These are phyloP conservation scores for Fusarium sp. DNA, from an alignment of 2,329 filamentous ascomycete genomes.

Conservation along the genomic window DNA sequence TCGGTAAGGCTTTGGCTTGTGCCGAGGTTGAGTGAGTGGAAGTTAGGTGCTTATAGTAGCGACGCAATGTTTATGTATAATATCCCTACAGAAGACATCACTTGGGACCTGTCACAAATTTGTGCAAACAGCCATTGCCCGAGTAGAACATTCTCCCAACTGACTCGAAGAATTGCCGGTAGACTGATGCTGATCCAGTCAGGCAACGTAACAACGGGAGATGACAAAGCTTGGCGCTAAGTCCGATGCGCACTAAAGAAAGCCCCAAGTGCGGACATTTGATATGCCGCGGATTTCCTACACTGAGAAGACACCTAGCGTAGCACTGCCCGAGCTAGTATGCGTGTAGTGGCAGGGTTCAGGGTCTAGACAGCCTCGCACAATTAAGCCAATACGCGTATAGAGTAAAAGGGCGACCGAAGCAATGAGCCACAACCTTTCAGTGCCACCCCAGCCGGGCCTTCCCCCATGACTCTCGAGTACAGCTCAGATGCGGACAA, in stretches of 20 bases:
- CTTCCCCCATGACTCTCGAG: not conserved
- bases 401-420: not conserved
- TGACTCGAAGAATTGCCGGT: not conserved
- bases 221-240: not conserved
- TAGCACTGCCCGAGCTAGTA: not conserved
- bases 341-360: not conserved
- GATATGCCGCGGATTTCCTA: not conserved
- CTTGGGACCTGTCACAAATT: not conserved
- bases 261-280: not conserved
- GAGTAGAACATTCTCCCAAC: rapidly evolving
- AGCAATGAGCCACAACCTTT: not conserved
- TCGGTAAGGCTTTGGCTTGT: not conserved
- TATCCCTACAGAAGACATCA: not conserved
- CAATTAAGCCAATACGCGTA: not conserved
- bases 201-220: not conserved
- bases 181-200: not conserved
- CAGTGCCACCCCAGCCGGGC: not conserved
- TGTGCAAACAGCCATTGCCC: rapidly evolving
- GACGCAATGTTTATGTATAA: not conserved
- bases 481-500: not conserved
- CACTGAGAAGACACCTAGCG: not conserved
- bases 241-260: not conserved
- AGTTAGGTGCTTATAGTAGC: not conserved
- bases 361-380: not conserved
- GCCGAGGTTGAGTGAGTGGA: not conserved